Evolutionary conservation across 2,329 filamentous ascomycete species (phyloP), one percentile per base, ranked within the genome.

Genomic region (Penicillium capsulatum): DNA sequence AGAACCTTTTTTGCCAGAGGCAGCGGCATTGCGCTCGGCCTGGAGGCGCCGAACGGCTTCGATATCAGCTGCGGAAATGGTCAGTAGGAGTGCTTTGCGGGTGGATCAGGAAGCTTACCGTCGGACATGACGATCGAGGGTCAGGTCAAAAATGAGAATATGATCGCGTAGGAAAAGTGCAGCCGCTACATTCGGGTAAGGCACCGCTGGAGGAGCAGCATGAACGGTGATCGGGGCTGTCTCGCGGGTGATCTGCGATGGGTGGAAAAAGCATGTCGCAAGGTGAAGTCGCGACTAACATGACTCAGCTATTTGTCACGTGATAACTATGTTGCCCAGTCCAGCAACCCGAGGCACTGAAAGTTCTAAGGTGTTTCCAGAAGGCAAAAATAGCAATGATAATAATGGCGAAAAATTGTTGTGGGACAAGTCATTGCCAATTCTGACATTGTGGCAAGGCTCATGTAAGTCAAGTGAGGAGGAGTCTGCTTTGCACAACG

Each of bases 21-120:
- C 78, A 58, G 79, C 76, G 65, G 84, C 84, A 69, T 94, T 94
- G 66, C 90, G 87, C 84, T 94, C 89, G 68, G 85, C 83, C 75
- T 95, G 89, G 64, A 91, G 83, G 75, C 83, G 84, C 70, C 83
- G 83, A 68, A 94, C 85, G 60, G 83, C 78, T 63, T 92, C 86
- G 70, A 94, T 92, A 69, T 94, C 88, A 68, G 85, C 83, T 76
- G 44, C 5, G 47, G 30, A 41, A 34, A 29, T 17, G 15, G 48
- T 62, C 43, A 67, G 58, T 45, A 44, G 40, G 17, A 44, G 14
- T 35, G 26, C 36, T 30, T 33, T 38, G 36, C 37, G 29, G 31
- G 38, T 38, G 47, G 35, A 34, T 38, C 42, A 39, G 33, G 45
- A 37, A 36, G 50, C 61, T 28, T 63, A 70, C 67, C 60, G 60